Evolutionary conservation across 805 yeast genomes (phyloP), one percentile per base, ranked within the genome.

Genomic region (Pichia manshurica): DNA sequence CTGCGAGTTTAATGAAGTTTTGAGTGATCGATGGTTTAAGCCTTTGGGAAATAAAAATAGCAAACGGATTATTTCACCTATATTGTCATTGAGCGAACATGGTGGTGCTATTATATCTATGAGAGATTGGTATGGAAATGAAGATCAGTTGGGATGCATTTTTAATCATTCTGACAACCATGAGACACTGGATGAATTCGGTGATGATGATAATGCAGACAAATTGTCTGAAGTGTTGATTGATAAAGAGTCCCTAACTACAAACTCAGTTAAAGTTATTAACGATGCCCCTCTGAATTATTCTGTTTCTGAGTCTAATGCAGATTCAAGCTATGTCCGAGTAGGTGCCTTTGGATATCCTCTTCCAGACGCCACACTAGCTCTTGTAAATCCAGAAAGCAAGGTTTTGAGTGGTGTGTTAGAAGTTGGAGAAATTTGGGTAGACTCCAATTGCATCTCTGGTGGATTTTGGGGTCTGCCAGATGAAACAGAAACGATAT

Each of bases 351-450:
- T 91, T 72, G 99, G 99, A 0, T 88, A 75, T 58, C 98, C 99
- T 1, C 64, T 93, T 2, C 96, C 97, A 0, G 96, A 91, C 67
- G 91, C 97, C 0, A 87, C 95, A 0, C 63, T 91, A 29, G 97
- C 97, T 0, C 79, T 93, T 25, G 98, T 93, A 0, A 89, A 95
- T 61, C 98, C 98, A 0, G 98, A 93, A 51, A 87, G 91, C 49
- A 76, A 82, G 33, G 70, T 82, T 2, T 68, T 93, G 16, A 85
- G 87, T 4, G 79, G 81, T 2, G 82, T 76, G 42, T 78, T 86
- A 58, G 87, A 84, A 53, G 87, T 93, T 15, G 99, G 99, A 23
- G 99, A 93, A 64, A 82, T 93, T 31, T 93, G 98, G 98, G 86
- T 93, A n/a, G 96, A 90, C 58, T 84, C 95, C 38, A 91, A 91